Conservation (phyloP, 169 alveolate species). For the Plasmodium yoelii region DNA sequence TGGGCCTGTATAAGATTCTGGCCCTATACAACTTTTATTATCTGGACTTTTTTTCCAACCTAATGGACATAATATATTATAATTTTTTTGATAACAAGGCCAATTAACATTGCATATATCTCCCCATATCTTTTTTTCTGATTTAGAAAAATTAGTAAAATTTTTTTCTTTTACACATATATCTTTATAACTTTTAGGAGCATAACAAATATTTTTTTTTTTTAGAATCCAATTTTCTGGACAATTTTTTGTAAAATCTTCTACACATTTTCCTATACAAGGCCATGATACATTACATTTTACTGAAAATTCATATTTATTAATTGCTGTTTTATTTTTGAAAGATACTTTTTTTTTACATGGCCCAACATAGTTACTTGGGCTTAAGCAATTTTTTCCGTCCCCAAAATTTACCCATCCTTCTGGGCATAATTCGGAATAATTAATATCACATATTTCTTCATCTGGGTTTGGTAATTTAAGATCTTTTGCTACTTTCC, state of each 20-base stretch:
- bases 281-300: conserved; percentile 71
- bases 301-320: conserved; percentile 38
- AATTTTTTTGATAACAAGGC: conserved; percentile 79
- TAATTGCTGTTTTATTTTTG: conserved; percentile 32
- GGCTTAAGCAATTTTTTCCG: conserved; percentile 69
- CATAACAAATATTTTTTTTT: conserved; percentile 78
- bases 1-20: conserved; percentile 79
- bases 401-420: conserved; percentile 81
- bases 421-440: conserved; percentile 83
- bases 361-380: conserved; percentile 37
- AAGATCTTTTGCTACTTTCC: conserved; percentile 76
- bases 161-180: conserved; percentile 78
- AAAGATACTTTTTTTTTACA: conserved; percentile 59
- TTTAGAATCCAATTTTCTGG: conserved; percentile 66
- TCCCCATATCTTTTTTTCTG: conserved; percentile 78
- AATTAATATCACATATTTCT: conserved; percentile 80
- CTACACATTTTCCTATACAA: conserved; percentile 25
- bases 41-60: conserved; percentile 79
- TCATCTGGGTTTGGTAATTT: conserved; percentile 74
- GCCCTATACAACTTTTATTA: conserved; percentile 78
- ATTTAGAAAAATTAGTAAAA: conserved; percentile 74
- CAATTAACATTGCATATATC: conserved; percentile 79
- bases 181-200: conserved; percentile 77
- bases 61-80: conserved; percentile 31
- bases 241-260: conserved; percentile 16